Evolutionary conservation across 495 filamentous ascomycete species (phyloP).

Genomic region (Penicillium bialowiezense): DNA sequence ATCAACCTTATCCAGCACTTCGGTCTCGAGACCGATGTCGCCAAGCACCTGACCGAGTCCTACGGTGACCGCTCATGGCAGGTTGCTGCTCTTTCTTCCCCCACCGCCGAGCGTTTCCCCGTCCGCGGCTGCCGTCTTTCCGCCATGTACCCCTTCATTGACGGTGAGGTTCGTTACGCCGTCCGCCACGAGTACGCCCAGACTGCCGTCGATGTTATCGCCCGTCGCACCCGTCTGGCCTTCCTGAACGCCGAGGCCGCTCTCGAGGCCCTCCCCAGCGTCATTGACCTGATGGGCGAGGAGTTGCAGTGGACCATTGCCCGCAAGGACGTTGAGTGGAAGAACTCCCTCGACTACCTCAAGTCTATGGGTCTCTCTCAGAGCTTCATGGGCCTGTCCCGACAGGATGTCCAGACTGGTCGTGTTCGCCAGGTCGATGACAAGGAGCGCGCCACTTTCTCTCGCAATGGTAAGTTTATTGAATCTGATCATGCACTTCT

Average conservation of each 20-base stretch:
- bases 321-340: slow-evolving; percentile 83
- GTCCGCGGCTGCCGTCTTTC: slow-evolving; percentile 82
- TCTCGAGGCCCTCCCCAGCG: slow-evolving; percentile 78
- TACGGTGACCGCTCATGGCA: slow-evolving; percentile 98
- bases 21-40: slow-evolving; percentile 92
- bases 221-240: slow-evolving; percentile 80
- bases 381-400: slow-evolving; percentile 65
- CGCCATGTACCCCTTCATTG: slow-evolving; percentile 87
- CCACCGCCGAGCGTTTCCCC: slow-evolving; percentile 83
- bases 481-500: neutral
- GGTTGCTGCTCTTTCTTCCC: slow-evolving; percentile 78
- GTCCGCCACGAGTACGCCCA: slow-evolving; percentile 91
- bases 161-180: slow-evolving; percentile 91
- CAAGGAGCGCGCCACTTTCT: slow-evolving; percentile 68
- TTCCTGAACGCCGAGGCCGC: slow-evolving; percentile 96
- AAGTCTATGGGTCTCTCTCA: slow-evolving; percentile 84
- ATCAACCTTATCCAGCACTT: slow-evolving; percentile 99
- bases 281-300: slow-evolving; percentile 91
- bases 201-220: slow-evolving; percentile 88
- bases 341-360: slow-evolving; percentile 71
- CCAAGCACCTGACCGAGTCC: slow-evolving; percentile 81
- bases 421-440: slow-evolving; percentile 67
- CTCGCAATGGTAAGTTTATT: slow-evolving; percentile 60
- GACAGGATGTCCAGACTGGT: slow-evolving; percentile 76
- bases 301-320: slow-evolving; percentile 79